phyloP scores from a whole-genome alignment of 306 rosid species.

The Rosa chinensis region DNA sequence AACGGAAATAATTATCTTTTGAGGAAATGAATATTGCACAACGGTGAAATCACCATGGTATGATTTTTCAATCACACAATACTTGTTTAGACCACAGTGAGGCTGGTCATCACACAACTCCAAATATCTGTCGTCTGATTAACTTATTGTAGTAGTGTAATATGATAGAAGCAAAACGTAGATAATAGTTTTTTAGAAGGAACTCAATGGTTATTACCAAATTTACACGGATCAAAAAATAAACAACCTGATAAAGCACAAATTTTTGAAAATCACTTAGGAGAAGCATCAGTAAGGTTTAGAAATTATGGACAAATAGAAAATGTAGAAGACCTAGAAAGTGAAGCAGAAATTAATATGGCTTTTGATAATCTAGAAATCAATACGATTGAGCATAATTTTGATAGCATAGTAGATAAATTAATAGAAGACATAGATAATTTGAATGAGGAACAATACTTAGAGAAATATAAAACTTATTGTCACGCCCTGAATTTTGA shows the following conservation, averaged over 20 bases:
- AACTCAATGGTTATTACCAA: no score
- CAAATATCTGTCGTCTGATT: no score
- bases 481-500: no score
- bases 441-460: not conserved
- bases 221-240: no score
- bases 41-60: no score
- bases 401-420: not conserved
- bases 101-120: no score
- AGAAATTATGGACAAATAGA: not conserved
- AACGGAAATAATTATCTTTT: no score
- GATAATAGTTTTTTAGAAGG: not conserved
- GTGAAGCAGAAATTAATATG: not conserved
- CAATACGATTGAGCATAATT: not conserved
- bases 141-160: no score
- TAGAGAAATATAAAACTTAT: not conserved
- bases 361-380: not conserved
- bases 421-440: not conserved
- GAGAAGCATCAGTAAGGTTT: not conserved
- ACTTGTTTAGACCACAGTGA: no score
- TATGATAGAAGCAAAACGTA: not conserved
- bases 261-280: not conserved
- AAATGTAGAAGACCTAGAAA: not conserved
- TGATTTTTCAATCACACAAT: no score
- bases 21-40: no score
- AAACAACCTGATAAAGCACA: not conserved